phyloP scores from a whole-genome alignment of 2,329 filamentous ascomycete genomes.

The Kalaharituber pfeilii region DNA sequence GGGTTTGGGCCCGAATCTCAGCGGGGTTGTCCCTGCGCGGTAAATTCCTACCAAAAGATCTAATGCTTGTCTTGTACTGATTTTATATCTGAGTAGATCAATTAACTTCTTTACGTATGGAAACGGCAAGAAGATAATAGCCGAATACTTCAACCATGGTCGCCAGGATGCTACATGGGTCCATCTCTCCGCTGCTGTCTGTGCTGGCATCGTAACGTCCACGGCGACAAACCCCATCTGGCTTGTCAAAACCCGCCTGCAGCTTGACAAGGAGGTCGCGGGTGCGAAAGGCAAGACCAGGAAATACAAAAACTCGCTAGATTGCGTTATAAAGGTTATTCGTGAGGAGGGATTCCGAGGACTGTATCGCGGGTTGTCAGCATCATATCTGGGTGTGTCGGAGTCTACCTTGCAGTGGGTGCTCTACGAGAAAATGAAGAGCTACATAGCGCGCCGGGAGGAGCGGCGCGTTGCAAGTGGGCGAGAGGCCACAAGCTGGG shows the following conservation, averaged over 20 bases:
- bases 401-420: slow-evolving; percentile 90
- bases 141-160: slow-evolving; percentile 54
- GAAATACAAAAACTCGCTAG: slow-evolving; percentile 68
- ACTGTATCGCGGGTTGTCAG: slow-evolving; percentile 77
- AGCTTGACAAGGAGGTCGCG: slow-evolving; percentile 69
- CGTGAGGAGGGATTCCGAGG: slow-evolving; percentile 63
- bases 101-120: slow-evolving; percentile 94
- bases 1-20: slow-evolving; percentile 73
- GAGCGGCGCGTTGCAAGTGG: slow-evolving; percentile 40
- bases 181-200: slow-evolving; percentile 57
- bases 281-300: slow-evolving; percentile 40
- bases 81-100: slow-evolving; percentile 28
- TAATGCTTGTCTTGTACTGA: neutral
- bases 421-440: slow-evolving; percentile 84
- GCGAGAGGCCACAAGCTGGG: slow-evolving; percentile 49
- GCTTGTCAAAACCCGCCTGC: slow-evolving; percentile 83
- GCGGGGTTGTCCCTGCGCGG: slow-evolving; percentile 75
- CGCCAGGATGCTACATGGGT: slow-evolving; percentile 50
- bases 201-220: slow-evolving; percentile 67
- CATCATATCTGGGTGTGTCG: slow-evolving; percentile 76
- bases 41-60: slow-evolving; percentile 6
- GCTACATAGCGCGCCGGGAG: slow-evolving; percentile 48
- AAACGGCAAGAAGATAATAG: slow-evolving; percentile 71
- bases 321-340: slow-evolving; percentile 70
- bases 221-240: slow-evolving; percentile 93